phyloP scores from a whole-genome alignment of 495 filamentous ascomycete species.

The Neurospora hispaniola region DNA sequence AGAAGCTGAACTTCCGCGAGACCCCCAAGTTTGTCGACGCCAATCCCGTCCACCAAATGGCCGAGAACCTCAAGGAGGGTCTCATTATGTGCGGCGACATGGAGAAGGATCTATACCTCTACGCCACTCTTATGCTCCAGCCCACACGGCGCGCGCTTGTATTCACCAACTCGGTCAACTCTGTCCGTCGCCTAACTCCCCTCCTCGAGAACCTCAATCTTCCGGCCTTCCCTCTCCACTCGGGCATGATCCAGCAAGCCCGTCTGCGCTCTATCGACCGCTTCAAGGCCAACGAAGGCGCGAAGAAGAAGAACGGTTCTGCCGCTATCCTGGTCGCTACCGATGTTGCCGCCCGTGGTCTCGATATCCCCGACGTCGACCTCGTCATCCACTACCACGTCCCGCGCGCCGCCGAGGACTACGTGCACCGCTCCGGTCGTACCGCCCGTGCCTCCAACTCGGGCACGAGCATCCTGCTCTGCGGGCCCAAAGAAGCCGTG shows the following conservation, averaged over 20 bases:
- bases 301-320: slow-evolving; percentile 19
- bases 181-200: slow-evolving; percentile 77
- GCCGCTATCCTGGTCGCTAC: slow-evolving; percentile 77
- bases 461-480: slow-evolving; percentile 77
- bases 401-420: slow-evolving; percentile 80
- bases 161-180: slow-evolving; percentile 92
- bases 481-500: slow-evolving; percentile 80
- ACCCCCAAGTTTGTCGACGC: slow-evolving; percentile 86
- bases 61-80: slow-evolving; percentile 73
- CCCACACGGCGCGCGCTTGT: slow-evolving; percentile 69
- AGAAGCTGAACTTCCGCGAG: slow-evolving; percentile 78
- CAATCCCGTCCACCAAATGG: slow-evolving; percentile 80
- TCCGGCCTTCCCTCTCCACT: slow-evolving; percentile 71
- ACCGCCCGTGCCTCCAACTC: slow-evolving; percentile 73
- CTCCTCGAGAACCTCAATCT: slow-evolving; percentile 76
- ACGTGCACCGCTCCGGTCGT: slow-evolving; percentile 91
- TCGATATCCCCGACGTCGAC: slow-evolving; percentile 84
- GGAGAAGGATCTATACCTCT: slow-evolving; percentile 96
- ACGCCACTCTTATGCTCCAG: slow-evolving; percentile 75
- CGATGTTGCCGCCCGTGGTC: slow-evolving; percentile 90
- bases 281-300: slow-evolving; percentile 55
- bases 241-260: slow-evolving; percentile 94
- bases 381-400: slow-evolving; percentile 92
- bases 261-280: slow-evolving; percentile 84
- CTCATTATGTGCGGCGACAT: slow-evolving; percentile 83